Conservation (phyloP, 768 basidiomycete genomes). For the Suillus decipiens region DNA sequence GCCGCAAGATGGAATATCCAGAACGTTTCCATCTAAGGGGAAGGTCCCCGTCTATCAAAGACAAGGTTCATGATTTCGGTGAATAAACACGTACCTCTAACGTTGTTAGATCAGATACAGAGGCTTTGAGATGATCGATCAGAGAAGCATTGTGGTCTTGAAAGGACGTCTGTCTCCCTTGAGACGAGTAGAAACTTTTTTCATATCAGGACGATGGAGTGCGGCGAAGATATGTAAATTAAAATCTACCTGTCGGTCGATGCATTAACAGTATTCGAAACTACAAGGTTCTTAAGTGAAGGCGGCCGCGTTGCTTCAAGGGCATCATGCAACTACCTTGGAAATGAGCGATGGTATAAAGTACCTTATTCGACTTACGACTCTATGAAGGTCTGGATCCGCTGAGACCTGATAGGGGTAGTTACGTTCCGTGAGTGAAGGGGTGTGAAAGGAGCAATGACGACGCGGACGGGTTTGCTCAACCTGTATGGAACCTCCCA, state of each 20-base stretch:
- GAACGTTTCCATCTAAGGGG: conserved; percentile 78
- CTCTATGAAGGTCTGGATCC: conserved; percentile 52
- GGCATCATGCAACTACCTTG: conserved; percentile 46
- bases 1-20: conserved; percentile 79
- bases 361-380: conserved; percentile 40
- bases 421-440: conserved; percentile 12
- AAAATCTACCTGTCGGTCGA: conserved; percentile 71
- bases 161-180: conserved; percentile 82
- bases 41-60: conserved; percentile 7
- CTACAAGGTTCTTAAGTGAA: conserved; percentile 37
- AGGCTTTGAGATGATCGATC: conserved; percentile 53
- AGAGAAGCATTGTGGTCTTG: conserved; percentile 70
- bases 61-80: background rate
- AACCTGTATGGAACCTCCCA: conserved; percentile 57
- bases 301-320: conserved; percentile 47
- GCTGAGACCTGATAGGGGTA: conserved; percentile 48
- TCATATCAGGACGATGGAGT: conserved; percentile 14
- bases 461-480: conserved; percentile 57
- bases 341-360: conserved; percentile 12
- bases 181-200: conserved; percentile 80
- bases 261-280: conserved; percentile 60
- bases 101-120: conserved; percentile 57
- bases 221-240: background rate
- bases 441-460: background rate
- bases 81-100: conserved; percentile 55